Conservation (phyloP, 75 land plant genomes). For the Selaginella moellendorffii region DNA sequence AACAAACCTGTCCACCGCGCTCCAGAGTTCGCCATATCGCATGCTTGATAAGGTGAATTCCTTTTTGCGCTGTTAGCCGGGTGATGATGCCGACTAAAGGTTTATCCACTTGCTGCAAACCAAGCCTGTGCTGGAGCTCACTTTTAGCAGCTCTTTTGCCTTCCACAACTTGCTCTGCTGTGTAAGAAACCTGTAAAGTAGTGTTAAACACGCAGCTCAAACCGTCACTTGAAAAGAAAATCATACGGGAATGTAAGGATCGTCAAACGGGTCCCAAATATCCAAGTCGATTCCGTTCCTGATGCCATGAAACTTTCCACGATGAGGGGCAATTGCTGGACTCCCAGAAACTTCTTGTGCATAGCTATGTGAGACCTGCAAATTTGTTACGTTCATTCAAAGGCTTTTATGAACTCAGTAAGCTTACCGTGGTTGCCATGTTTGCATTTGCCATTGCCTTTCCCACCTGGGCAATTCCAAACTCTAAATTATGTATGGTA, state of each 20-base stretch:
- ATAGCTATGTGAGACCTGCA: conserved; percentile 5
- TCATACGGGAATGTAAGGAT: conserved; percentile 1
- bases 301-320: neutral
- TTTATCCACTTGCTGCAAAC: neutral
- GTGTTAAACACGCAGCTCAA: neutral
- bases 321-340: conserved; percentile 2
- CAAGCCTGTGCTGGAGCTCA: conserved; percentile 1
- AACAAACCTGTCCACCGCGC: neutral
- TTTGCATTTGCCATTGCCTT: conserved; percentile 9
- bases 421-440: neutral
- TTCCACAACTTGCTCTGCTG: conserved; percentile 6
- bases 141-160: neutral
- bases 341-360: conserved; percentile 9
- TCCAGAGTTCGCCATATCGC: conserved; percentile 3
- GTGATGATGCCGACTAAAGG: conserved; percentile 4
- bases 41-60: conserved; percentile 8
- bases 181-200: neutral
- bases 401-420: neutral
- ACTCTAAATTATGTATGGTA: conserved; percentile 1
- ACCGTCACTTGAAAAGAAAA: neutral
- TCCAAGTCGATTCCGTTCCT: conserved; percentile 1
- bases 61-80: neutral
- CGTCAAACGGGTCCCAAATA: conserved; percentile 8
- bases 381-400: neutral
- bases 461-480: neutral